A percentile compares a stretch with the other conserved stretches of the same genome.
Evolutionary conservation across 2,329 filamentous ascomycete genomes (phyloP).

Genomic region (Colletotrichum neosansevieriae): DNA sequence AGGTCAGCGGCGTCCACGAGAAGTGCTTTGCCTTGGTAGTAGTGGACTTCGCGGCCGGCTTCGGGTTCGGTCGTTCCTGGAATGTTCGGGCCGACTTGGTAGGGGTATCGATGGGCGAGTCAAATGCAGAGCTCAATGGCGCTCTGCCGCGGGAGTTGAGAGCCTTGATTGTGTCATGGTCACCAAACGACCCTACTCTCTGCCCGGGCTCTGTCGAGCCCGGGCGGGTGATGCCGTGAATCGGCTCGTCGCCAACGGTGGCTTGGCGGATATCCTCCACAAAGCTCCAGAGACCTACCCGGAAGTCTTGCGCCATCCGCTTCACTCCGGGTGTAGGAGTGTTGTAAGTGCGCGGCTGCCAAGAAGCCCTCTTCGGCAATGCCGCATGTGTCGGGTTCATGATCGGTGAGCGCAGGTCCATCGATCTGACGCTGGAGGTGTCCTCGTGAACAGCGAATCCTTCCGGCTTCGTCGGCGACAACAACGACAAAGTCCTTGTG

Average conservation of each 20-base stretch:
- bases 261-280: slow-evolving; percentile 95
- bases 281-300: slow-evolving; percentile 91
- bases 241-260: slow-evolving; percentile 92
- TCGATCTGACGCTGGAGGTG: slow-evolving; percentile 57
- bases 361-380: slow-evolving; percentile 69
- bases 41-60: slow-evolving; percentile 51
- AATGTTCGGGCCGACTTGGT: slow-evolving; percentile 47
- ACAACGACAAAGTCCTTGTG: slow-evolving; percentile 77
- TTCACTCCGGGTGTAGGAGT: slow-evolving; percentile 63
- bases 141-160: slow-evolving; percentile 55
- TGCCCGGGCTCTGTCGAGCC: slow-evolving; percentile 29
- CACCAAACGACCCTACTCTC: slow-evolving; percentile 42
- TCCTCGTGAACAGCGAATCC: slow-evolving; percentile 60
- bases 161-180: slow-evolving; percentile 63
- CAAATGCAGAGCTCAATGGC: slow-evolving; percentile 54
- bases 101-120: slow-evolving; percentile 50
- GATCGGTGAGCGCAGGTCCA: slow-evolving; percentile 45
- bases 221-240: slow-evolving; percentile 62
- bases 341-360: slow-evolving; percentile 65
- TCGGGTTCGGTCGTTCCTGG: slow-evolving; percentile 46
- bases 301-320: slow-evolving; percentile 90
- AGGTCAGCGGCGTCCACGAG: slow-evolving; percentile 70
- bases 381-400: slow-evolving; percentile 51
- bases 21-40: slow-evolving; percentile 63
- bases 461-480: slow-evolving; percentile 74